Percentiles rank a stretch among this genome's conserved stretches.
These are phyloP conservation scores for Allium fistulosum DNA, from an alignment of 106 monocot genomes.

Conservation along the genomic window DNA sequence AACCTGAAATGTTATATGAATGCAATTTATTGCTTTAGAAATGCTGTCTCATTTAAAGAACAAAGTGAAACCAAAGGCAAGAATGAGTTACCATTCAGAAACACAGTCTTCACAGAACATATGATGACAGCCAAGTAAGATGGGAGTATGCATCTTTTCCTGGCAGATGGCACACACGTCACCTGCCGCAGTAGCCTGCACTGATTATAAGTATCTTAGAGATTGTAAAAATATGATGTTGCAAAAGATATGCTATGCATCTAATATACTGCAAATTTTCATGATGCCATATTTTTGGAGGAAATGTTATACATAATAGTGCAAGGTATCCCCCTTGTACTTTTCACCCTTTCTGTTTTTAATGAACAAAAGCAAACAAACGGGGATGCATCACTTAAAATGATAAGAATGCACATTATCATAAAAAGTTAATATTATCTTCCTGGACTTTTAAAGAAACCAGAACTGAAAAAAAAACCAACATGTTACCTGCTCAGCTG, in stretches of 20 bases:
- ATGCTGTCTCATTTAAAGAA: no score
- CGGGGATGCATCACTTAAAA: background rate
- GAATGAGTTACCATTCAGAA: slow-evolving; percentile 36
- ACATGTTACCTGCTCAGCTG: slow-evolving; percentile 63
- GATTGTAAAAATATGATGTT: background rate
- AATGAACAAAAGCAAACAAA: background rate
- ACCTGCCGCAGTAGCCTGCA: slow-evolving; percentile 27
- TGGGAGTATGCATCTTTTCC: slow-evolving; percentile 49
- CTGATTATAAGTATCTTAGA: background rate
- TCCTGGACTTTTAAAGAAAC: background rate
- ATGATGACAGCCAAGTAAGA: slow-evolving; percentile 45
- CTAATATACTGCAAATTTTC: background rate
- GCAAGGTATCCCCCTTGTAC: background rate
- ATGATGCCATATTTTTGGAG: background rate
- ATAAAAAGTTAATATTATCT: background rate
- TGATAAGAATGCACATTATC: background rate
- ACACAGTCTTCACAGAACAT: slow-evolving; percentile 61
- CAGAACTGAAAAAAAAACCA: background rate
- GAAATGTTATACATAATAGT: background rate
- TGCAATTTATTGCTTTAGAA: background rate
- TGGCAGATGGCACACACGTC: slow-evolving; percentile 59
- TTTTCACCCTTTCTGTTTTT: no score
- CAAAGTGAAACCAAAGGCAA: no score
- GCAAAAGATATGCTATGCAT: background rate
- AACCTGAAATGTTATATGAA: slow-evolving; percentile 44